phyloP scores from a whole-genome alignment of 345 rosid species.

The Reutealis trisperma region DNA sequence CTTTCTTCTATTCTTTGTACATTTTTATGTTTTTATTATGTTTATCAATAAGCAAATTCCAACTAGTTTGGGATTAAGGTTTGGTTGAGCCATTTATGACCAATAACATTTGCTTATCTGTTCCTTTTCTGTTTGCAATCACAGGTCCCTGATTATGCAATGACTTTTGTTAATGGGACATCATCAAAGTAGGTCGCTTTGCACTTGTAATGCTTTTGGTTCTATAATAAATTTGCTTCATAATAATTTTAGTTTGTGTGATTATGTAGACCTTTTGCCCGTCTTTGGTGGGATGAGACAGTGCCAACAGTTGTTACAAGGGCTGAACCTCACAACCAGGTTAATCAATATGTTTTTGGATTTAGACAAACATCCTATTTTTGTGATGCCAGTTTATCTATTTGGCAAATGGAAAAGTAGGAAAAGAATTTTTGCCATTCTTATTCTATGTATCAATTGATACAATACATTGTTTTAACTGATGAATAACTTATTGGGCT shows the following conservation, averaged over 20 bases:
- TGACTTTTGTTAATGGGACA: conserved; percentile 36
- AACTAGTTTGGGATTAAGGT: too few species aligned
- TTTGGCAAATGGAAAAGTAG: too few species aligned
- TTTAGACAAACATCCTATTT: background rate
- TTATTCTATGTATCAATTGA: too few species aligned
- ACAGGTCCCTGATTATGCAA: conserved; percentile 57
- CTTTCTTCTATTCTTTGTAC: background rate
- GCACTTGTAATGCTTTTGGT: background rate
- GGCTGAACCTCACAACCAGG: conserved; percentile 82
- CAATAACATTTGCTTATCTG: background rate
- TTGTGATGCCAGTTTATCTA: too few species aligned
- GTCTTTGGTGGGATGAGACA: conserved; percentile 88
- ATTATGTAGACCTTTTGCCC: conserved; percentile 64
- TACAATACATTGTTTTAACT: too few species aligned
- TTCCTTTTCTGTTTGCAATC: background rate
- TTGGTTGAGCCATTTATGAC: background rate
- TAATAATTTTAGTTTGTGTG: background rate
- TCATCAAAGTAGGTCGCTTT: conserved; percentile 41
- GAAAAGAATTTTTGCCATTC: too few species aligned
- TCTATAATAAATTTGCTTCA: background rate
- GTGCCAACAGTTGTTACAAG: conserved; percentile 80
- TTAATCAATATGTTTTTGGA: background rate
- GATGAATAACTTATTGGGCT: too few species aligned
- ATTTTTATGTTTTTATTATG: background rate
- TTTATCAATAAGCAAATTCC: too few species aligned